phyloP scores from a whole-genome alignment of 139 green algal species.

The Chlorella vulgaris region DNA sequence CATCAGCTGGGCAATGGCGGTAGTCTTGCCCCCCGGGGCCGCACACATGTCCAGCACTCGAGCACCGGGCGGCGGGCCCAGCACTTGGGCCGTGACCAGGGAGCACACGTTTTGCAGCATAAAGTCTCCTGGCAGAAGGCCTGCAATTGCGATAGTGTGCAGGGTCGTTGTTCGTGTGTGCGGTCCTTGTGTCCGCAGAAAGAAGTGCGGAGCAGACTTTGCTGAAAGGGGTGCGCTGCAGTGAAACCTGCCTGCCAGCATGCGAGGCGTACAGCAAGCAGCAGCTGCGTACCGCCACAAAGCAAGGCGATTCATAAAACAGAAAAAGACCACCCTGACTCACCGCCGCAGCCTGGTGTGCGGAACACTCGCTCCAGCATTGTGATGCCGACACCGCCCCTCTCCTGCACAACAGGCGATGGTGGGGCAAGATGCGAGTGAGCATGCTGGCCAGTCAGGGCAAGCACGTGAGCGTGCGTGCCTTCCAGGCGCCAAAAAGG shows the following conservation, averaged over 20 bases:
- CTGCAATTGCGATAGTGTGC: background rate
- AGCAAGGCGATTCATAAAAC: too few relatives aligned
- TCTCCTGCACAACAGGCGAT: background rate
- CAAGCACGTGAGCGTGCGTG: background rate
- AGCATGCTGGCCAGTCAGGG: background rate
- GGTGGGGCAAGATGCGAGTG: background rate
- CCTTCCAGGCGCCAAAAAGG: background rate
- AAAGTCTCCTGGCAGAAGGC: conserved; percentile 44
- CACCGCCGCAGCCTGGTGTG: conserved; percentile 57
- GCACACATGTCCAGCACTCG: conserved; percentile 88
- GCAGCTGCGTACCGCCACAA: background rate
- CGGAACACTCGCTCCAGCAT: conserved; percentile 66
- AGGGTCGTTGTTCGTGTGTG: background rate
- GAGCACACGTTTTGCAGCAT: conserved; percentile 90
- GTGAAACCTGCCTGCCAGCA: too few relatives aligned
- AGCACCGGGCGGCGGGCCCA: conserved; percentile 40
- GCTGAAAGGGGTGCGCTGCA: too few relatives aligned
- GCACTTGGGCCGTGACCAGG: conserved; percentile 58
- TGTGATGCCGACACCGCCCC: conserved; percentile 61
- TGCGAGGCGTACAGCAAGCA: background rate
- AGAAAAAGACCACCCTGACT: background rate
- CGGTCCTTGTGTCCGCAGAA: background rate
- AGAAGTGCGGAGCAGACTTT: too few relatives aligned
- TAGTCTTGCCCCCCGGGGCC: conserved; percentile 92
- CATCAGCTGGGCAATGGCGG: conserved; percentile 89